These are phyloP conservation scores for Lactarius trivialis DNA, from an alignment of 768 basidiomycete genomes.

Conservation along the genomic window DNA sequence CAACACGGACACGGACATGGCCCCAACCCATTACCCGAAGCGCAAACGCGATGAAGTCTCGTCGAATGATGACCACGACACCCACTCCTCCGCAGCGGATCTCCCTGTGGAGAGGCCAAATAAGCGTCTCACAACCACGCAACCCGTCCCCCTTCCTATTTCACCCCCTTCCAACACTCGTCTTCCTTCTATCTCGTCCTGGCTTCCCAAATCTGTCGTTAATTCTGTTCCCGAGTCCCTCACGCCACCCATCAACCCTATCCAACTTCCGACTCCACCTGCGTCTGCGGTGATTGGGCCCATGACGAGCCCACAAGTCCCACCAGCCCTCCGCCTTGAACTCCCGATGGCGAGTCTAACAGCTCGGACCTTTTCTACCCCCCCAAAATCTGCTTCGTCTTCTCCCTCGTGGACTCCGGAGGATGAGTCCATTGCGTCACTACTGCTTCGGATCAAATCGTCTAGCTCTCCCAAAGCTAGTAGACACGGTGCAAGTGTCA, in stretches of 20 bases:
- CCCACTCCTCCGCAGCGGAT: constrained; percentile 1
- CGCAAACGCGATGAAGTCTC: constrained; percentile 16
- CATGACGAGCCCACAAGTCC: constrained; percentile 19
- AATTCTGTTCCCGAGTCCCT: constrained; percentile 1
- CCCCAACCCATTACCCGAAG: constrained; percentile 1
- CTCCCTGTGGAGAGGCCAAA: not conserved
- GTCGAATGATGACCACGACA: constrained; percentile 10
- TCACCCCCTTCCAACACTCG: constrained; percentile 9
- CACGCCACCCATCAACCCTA: constrained; percentile 2
- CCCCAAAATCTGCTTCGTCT: not conserved
- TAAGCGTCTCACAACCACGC: constrained; percentile 8
- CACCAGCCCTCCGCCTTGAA: constrained; percentile 22
- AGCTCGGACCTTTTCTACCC: not conserved
- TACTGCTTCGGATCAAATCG: constrained; percentile 22
- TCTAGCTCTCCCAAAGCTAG: constrained; percentile 7
- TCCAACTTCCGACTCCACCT: constrained; percentile 22
- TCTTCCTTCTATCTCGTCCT: constrained; percentile 23
- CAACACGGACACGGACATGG: not conserved
- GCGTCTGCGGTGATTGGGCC: constrained; percentile 19
- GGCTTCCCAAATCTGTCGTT: constrained; percentile 15
- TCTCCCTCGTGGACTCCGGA: constrained; percentile 23
- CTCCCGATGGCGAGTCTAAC: constrained; percentile 16
- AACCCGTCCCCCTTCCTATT: not conserved
- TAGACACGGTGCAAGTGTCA: constrained; percentile 5
- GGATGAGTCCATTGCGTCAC: constrained; percentile 21